Conservation (phyloP, 768 basidiomycete genomes). For the Termitomyces sp. region DNA sequence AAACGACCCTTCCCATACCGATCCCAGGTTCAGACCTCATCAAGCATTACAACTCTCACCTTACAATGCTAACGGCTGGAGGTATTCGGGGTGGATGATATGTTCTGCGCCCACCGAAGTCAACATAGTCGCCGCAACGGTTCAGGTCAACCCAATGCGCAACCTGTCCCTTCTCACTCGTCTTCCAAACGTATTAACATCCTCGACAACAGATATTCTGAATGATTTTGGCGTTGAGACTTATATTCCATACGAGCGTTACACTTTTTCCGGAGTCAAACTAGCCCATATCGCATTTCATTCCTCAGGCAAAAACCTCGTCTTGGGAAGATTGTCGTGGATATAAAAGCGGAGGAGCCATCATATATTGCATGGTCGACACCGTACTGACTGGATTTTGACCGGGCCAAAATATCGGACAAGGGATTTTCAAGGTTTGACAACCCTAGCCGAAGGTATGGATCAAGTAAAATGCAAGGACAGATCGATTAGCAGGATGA, state of each 20-base stretch:
- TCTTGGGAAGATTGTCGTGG: neutral
- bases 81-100: neutral
- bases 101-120: neutral
- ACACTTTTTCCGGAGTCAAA: constrained; percentile 8
- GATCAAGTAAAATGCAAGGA: neutral
- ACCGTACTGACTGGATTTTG: neutral
- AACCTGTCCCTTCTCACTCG: neutral
- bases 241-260: constrained; percentile 6
- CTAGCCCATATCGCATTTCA: constrained; percentile 5
- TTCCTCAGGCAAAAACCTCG: neutral
- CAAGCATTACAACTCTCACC: neutral
- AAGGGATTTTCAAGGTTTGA: neutral
- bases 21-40: neutral
- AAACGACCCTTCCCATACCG: too few relatives aligned
- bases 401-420: neutral
- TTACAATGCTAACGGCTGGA: neutral
- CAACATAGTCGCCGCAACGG: neutral
- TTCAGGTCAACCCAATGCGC: neutral
- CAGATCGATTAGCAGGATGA: constrained; percentile 5
- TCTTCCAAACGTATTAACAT: neutral
- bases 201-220: neutral
- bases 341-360: constrained; percentile 5
- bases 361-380: neutral
- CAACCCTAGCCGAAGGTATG: constrained; percentile 1
- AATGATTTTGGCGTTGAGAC: neutral